Evolutionary conservation across 2,329 filamentous ascomycete genomes (phyloP), one percentile per base, ranked within the genome.

Genomic region (Seiridium cupressi): DNA sequence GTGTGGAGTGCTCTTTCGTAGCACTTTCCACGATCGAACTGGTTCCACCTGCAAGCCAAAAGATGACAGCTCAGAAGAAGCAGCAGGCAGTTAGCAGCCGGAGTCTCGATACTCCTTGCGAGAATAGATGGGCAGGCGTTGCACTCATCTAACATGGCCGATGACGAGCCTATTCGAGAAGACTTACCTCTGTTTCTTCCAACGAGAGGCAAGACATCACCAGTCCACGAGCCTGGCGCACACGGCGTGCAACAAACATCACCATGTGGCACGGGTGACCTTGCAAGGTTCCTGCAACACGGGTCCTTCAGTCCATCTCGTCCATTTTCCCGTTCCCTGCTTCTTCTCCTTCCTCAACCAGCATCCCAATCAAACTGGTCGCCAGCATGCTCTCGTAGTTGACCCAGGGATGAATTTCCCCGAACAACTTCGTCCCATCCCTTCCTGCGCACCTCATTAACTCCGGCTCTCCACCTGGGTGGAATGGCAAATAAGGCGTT

Each of bases 401-500:
- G 34, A 90, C 88, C 88, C 88, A 90, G 2, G 87, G 84, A 70
- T 90, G 88, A 7, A 89, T 79, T 74, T 89, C 85, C 7, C 82
- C 84, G 73, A 90, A 90, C 60, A 90, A 68, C 69, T 79, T 80
- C 2, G 83, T 88, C 42, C 83, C 87, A 69, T 90, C 87, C 60
- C 81, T 76, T 0, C 81, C 88, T 0, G 88, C 88, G 40, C 80
- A 82, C 38, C 85, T 78, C 73, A 90, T 75, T 63, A 95, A 74
- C 76, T 96, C 91, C 4, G 87, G 86, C 67, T 89, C 85, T 7
- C 91, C 95, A 31, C 95, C 95, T 0, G 95, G 95, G 73, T 99
- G 95, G 72, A 93, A 99, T 1, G 90, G 88, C 42, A 93, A 73
- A 72, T 98, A 99, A 0, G 94, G 92, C 0, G 89, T 89, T 60